Conservation (phyloP, 306 rosid genomes). For the Vigna nakashimae region DNA sequence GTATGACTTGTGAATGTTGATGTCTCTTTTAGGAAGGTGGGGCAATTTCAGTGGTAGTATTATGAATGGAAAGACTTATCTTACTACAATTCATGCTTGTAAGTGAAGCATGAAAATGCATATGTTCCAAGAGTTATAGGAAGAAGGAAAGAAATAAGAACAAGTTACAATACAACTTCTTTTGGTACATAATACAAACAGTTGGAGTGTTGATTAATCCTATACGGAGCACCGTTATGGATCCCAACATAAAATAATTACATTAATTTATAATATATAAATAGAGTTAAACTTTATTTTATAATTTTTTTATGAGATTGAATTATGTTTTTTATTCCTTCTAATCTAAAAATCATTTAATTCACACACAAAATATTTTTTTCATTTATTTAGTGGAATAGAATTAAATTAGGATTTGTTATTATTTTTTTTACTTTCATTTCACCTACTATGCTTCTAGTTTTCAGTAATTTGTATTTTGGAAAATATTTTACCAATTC, state of each 20-base stretch:
- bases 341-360: too few species aligned
- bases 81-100: constrained; percentile 43
- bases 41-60: constrained; percentile 35
- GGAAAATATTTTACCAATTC: too few species aligned
- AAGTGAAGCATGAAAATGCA: constrained; percentile 37
- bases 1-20: constrained; percentile 33
- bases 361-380: too few species aligned
- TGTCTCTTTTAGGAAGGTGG: constrained; percentile 45
- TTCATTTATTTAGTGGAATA: too few species aligned
- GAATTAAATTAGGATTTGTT: too few species aligned
- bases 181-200: constrained; percentile 9
- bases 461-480: too few species aligned
- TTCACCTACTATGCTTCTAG: too few species aligned
- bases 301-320: too few species aligned
- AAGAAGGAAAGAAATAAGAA: constrained; percentile 28
- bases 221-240: background rate
- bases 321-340: too few species aligned
- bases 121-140: constrained; percentile 16
- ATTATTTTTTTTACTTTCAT: too few species aligned
- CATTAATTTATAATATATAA: too few species aligned
- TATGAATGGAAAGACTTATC: constrained; percentile 15
- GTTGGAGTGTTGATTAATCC: background rate
- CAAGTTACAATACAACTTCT: background rate
- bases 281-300: too few species aligned
- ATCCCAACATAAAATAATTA: background rate